Base-by-base conservation (phyloP, 2,329 filamentous ascomycete species). In the Achaetomium macrosporum region DNA sequence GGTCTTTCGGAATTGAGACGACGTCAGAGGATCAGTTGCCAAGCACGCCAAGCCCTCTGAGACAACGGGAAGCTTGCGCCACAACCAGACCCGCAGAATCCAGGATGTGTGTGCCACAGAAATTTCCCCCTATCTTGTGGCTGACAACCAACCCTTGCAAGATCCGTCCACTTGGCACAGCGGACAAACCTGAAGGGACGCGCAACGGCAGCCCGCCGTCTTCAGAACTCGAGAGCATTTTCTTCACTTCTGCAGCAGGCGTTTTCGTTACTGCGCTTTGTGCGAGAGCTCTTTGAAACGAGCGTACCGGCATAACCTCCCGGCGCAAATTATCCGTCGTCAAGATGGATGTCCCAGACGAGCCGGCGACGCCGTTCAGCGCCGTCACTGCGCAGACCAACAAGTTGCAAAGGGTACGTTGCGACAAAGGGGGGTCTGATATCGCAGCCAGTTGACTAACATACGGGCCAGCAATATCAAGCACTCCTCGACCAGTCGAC, bases 401-500 rank as follows among this genome's bases (percentile, higher is more conserved):
- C 58, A 61, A 59, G 54, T 48, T 63, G 16, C 57, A 59, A 72
- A 80, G 84, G 72, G 88, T 91, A 73, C 64, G 83, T 75, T 42
- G 29, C 44, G 39, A 39, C 29, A 37, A 45, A 39, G 36, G 7
- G 15, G 16, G 36, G 33, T 12, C 11, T 13, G 7, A 13, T 30
- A 40, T 39, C 44, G 44, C 39, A 25, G 36, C 42, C 20, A 9
- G 16, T 11, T 13, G 5, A 20, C 53, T 57, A 42, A 58, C 57
- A 20, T 29, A 16, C 25, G 30, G n/a, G 47, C 12, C 71, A 96
- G 90, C 82, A 90, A 76, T 97, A 95, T 70, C 93, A 99, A 84
- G 79, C 88, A 52, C 88, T 93, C 59, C 84, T 99, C 61, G 93
- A 99, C 73, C 88, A 90, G 73, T 92, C 87, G 48, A 97, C 92